Evolutionary conservation across 2,329 filamentous ascomycete species (phyloP), one percentile per base, ranked within the genome.

Genomic region (Chalara sp.): DNA sequence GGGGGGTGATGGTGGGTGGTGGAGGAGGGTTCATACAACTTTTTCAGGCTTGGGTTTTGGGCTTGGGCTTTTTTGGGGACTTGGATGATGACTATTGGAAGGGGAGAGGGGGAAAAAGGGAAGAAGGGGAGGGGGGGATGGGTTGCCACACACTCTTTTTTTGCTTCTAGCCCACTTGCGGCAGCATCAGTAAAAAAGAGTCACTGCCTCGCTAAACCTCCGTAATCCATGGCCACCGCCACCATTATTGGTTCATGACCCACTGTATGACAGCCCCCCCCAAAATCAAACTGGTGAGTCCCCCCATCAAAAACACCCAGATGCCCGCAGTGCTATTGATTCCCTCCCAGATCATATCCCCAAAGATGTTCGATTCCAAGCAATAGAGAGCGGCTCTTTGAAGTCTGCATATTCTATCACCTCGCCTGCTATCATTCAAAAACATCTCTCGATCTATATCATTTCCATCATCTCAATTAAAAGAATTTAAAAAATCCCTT

Each of bases 321-420:
- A 12, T 43, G 40, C 40, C 40, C 40, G 40, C 21, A 28, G 21
- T 37, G 11, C 32, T 6, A 28, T n/a, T 45, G 7, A 6, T 42
- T 44, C 41, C 50, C 29, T 47, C 41, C 46, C 35, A 37, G n/a
- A n/a, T n/a, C 35, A 37, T 37, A 21, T 21, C 21, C 21, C 48
- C 49, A 32, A 13, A 11, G 32, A 8, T 5, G 10, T 5, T 32
- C 32, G 49, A 48, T 44, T 51, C 30, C 12, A 11, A 46, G 47
- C 43, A 52, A 52, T 52, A 49, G 10, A 48, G 46, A 47, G 39
- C 60, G 62, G 62, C 62, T 63, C 59, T 57, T 56, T 57, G 62
- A 61, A 63, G 62, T 64, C 61, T 65, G 62, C 61, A 54, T 45
- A 48, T 42, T 49, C 40, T 32, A 47, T 50, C 44, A 53, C 48